Conservation (phyloP, 306 rosid species). For the Crotalaria pallida region DNA sequence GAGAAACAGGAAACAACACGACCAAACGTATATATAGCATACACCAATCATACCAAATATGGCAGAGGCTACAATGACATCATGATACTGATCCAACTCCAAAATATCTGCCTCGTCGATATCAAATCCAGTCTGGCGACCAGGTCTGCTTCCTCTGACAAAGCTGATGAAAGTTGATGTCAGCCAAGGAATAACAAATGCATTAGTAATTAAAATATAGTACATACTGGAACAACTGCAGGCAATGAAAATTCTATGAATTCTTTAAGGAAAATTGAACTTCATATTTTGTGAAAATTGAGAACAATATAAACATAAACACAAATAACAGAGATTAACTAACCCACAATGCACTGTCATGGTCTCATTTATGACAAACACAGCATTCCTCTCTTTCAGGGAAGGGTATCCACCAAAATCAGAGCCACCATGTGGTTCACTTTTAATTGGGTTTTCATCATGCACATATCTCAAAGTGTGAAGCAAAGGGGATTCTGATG, state of each 20-base stretch:
- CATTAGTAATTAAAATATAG: not conserved
- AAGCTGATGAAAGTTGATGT: slow-evolving; percentile 49
- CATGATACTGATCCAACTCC: slow-evolving; percentile 81
- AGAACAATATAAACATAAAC: not conserved
- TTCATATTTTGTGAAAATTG: not conserved
- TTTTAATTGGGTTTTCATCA: slow-evolving; percentile 50
- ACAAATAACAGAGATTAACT: slow-evolving; percentile 30
- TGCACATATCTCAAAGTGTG: slow-evolving; percentile 60
- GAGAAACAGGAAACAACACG: slow-evolving; percentile 27
- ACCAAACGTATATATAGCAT: not conserved
- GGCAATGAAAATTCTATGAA: not conserved
- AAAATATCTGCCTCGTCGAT: slow-evolving; percentile 79
- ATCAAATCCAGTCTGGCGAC: slow-evolving; percentile 79
- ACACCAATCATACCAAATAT: slow-evolving; percentile 60
- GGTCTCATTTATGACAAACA: slow-evolving; percentile 73
- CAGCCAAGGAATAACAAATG: slow-evolving; percentile 21
- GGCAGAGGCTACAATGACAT: slow-evolving; percentile 92
- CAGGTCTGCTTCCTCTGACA: slow-evolving; percentile 87
- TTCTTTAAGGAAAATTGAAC: slow-evolving; percentile 1
- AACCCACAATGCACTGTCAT: slow-evolving; percentile 95
- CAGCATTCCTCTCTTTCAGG: slow-evolving; percentile 65
- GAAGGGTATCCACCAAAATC: slow-evolving; percentile 94
- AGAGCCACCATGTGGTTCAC: slow-evolving; percentile 75
- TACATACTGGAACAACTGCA: not conserved
- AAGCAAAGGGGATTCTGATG: slow-evolving; percentile 70